phyloP scores from a whole-genome alignment of 768 basidiomycete genomes.

The Tricholoma furcatifolium region DNA sequence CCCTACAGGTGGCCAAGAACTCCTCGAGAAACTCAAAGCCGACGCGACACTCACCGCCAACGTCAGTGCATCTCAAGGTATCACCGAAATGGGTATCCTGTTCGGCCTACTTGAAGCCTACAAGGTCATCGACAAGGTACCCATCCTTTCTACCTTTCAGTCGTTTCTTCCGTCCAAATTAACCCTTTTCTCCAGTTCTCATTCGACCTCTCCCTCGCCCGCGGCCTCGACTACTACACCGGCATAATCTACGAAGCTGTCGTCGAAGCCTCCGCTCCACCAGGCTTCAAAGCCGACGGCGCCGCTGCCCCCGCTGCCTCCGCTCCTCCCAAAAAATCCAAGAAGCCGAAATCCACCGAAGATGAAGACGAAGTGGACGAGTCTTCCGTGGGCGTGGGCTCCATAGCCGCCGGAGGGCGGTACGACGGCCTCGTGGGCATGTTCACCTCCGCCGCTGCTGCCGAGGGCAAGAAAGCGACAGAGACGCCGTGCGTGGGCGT shows the following conservation, averaged over 20 bases:
- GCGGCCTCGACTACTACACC: slow-evolving; percentile 97
- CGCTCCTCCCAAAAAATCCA: slow-evolving; percentile 30
- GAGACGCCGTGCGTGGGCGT: slow-evolving; percentile 89
- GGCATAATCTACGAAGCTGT: slow-evolving; percentile 98
- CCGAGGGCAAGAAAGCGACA: slow-evolving; percentile 63
- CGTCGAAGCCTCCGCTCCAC: slow-evolving; percentile 91
- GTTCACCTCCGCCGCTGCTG: slow-evolving; percentile 82
- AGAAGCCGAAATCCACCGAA: slow-evolving; percentile 43
- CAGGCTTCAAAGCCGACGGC: slow-evolving; percentile 63
- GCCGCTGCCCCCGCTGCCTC: slow-evolving; percentile 33
- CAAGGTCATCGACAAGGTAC: slow-evolving; percentile 73
- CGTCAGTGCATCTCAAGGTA: slow-evolving; percentile 72
- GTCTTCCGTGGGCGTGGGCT: slow-evolving; percentile 93
- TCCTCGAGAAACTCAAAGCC: slow-evolving; percentile 67
- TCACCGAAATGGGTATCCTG: slow-evolving; percentile 83
- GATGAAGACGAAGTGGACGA: slow-evolving; percentile 91
- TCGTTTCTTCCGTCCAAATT: background rate
- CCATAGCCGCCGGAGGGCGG: slow-evolving; percentile 96
- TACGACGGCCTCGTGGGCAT: slow-evolving; percentile 95
- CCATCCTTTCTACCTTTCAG: slow-evolving; percentile 7
- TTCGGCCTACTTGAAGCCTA: slow-evolving; percentile 84
- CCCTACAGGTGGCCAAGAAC: slow-evolving; percentile 77
- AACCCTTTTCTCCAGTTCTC: slow-evolving; percentile 60
- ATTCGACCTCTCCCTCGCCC: slow-evolving; percentile 96
- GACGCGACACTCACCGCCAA: slow-evolving; percentile 70